A percentile compares a stretch with the other conserved stretches of the same genome.
Evolutionary conservation across 108 stramenopile species (phyloP).

Genomic region (Poteriospumella lacustris): DNA sequence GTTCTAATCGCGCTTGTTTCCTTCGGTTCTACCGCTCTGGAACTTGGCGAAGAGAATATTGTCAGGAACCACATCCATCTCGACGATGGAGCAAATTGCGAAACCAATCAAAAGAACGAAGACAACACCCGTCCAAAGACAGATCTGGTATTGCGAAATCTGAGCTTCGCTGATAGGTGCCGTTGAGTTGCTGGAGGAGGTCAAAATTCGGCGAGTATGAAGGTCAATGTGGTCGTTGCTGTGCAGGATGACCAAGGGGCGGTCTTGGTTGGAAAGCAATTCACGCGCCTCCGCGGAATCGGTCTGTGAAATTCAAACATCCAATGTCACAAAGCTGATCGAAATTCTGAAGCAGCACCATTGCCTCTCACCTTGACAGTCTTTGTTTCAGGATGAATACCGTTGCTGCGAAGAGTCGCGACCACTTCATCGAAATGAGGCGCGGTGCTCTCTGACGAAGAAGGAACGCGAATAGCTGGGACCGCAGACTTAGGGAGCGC

Average conservation of each 20-base stretch:
- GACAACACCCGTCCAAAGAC: neutral
- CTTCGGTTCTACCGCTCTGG: neutral
- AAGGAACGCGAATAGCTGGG: too few species aligned
- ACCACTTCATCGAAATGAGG: neutral
- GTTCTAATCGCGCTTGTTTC: constrained; percentile 25
- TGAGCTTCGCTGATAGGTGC: neutral
- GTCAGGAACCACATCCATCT: constrained; percentile 14
- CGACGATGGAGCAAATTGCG: neutral
- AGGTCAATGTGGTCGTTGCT: too few species aligned
- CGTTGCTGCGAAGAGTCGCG: neutral
- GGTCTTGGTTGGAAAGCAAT: neutral
- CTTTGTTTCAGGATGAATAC: neutral
- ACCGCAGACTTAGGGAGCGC: too few species aligned
- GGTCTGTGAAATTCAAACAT: too few species aligned
- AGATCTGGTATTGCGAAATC: constrained; percentile 9
- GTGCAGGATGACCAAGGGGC: neutral
- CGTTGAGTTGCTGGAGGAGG: neutral
- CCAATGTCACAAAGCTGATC: too few species aligned
- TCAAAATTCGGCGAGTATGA: neutral
- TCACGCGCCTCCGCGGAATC: neutral
- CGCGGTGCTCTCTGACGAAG: too few species aligned
- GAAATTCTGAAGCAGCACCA: too few species aligned
- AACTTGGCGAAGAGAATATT: neutral
- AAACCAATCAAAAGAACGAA: neutral
- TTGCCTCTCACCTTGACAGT: neutral